Evolutionary conservation across 129 eudicot genomes (phyloP).

Genomic region (Chrysanthemum makinoi): DNA sequence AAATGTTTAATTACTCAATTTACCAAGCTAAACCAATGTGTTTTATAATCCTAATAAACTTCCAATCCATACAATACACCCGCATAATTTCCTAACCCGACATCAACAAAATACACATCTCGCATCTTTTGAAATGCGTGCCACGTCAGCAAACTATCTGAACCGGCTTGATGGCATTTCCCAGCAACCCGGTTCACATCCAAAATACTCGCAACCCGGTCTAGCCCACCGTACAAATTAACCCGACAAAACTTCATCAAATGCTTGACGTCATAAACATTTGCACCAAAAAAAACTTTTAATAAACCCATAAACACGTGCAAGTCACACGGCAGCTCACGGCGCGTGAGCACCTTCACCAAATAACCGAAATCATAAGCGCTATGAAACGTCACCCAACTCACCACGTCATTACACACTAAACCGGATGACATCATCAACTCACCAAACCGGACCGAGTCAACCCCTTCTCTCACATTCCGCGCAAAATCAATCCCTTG

Average conservation of each 20-base stretch:
- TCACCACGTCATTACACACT: slow-evolving; percentile 60
- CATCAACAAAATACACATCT: slow-evolving; percentile 42
- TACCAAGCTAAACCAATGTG: too few relatives aligned
- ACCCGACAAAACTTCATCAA: slow-evolving; percentile 53
- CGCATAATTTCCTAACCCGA: slow-evolving; percentile 48
- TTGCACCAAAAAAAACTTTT: slow-evolving; percentile 50
- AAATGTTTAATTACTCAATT: too few relatives aligned
- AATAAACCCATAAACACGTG: slow-evolving; percentile 42
- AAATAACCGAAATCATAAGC: slow-evolving; percentile 80
- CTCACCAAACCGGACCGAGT: slow-evolving; percentile 63
- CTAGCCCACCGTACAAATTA: slow-evolving; percentile 65
- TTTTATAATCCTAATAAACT: slow-evolving; percentile 26
- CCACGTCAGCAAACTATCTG: slow-evolving; percentile 83
- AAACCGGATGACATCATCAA: slow-evolving; percentile 68
- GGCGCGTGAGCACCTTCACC: slow-evolving; percentile 68
- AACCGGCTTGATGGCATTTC: slow-evolving; percentile 78
- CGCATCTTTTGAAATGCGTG: slow-evolving; percentile 66
- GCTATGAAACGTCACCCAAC: slow-evolving; percentile 86
- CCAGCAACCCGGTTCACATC: slow-evolving; percentile 70
- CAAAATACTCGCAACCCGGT: slow-evolving; percentile 53
- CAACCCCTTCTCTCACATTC: slow-evolving; percentile 44
- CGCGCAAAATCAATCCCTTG: slow-evolving; percentile 65
- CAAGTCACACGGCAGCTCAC: slow-evolving; percentile 41
- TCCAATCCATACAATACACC: slow-evolving; percentile 73
- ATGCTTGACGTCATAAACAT: slow-evolving; percentile 60